Evolutionary conservation across 208 protist species (phyloP).

Genomic region (Leishmania tarentolae): DNA sequence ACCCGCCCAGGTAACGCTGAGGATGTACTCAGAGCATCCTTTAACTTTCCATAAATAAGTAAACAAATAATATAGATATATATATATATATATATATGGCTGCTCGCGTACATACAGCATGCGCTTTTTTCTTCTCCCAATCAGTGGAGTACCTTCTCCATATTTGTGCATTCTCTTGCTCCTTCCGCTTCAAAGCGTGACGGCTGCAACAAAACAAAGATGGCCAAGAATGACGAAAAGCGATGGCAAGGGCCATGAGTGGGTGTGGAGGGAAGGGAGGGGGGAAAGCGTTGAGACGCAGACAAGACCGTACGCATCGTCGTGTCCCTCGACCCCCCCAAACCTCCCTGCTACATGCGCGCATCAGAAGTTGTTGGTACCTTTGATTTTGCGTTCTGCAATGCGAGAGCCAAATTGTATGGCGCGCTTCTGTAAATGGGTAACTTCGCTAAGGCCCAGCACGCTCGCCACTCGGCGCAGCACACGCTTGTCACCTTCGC

Average conservation of each 20-base stretch:
- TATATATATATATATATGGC: no score
- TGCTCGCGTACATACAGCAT: no score
- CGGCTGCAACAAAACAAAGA: neutral
- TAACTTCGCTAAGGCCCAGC: slow-evolving; percentile 81
- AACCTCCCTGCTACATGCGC: neutral
- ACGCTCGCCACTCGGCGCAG: slow-evolving; percentile 76
- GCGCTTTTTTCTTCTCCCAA: no score
- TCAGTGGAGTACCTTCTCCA: neutral
- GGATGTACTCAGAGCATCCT: neutral
- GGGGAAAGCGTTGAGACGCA: neutral
- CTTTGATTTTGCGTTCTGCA: slow-evolving; percentile 74
- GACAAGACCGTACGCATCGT: neutral
- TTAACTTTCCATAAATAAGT: no score
- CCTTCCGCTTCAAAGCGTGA: neutral
- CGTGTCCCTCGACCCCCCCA: neutral
- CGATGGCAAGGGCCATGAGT: neutral
- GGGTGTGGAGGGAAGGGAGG: neutral
- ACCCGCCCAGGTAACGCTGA: neutral
- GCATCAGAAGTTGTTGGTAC: slow-evolving; percentile 29
- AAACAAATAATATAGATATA: no score
- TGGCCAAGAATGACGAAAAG: no score
- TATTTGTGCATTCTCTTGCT: no score
- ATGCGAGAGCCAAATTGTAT: slow-evolving; percentile 98
- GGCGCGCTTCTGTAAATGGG: slow-evolving; percentile 93
- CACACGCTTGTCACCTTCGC: slow-evolving; percentile 94